Conservation (phyloP, 768 basidiomycete species). For the Dioszegia hungarica region DNA sequence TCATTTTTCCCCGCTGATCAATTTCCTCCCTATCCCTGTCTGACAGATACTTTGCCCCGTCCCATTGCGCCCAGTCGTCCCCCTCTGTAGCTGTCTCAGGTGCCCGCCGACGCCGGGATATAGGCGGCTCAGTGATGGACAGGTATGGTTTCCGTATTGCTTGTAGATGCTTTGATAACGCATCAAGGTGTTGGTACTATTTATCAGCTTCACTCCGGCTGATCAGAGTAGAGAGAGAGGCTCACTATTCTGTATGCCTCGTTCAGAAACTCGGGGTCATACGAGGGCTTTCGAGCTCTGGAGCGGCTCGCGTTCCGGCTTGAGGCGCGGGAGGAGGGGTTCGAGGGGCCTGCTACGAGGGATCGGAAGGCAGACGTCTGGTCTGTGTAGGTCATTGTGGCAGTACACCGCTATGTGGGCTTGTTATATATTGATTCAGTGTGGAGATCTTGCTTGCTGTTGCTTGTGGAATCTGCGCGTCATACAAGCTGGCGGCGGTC, state of each 20-base stretch:
- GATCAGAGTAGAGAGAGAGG: neutral
- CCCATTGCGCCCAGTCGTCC: constrained; percentile 30
- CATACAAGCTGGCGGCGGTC: too few relatives aligned
- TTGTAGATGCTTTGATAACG: constrained; percentile 55
- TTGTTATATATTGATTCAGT: too few relatives aligned
- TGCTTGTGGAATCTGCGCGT: too few relatives aligned
- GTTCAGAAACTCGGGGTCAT: constrained; percentile 35
- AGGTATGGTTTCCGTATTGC: constrained; percentile 82
- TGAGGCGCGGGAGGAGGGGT: neutral
- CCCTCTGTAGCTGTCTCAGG: constrained; percentile 15
- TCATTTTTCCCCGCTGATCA: constrained; percentile 82
- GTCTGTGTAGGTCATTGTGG: neutral
- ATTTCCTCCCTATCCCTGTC: constrained; percentile 95
- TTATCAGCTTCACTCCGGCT: neutral
- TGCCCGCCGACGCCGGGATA: constrained; percentile 8
- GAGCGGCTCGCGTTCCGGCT: neutral
- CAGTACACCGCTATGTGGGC: too few relatives aligned
- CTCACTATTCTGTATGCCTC: constrained; percentile 48
- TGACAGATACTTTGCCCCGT: constrained; percentile 54
- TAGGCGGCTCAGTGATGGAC: constrained; percentile 55
- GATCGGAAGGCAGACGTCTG: constrained; percentile 1
- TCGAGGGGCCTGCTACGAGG: neutral
- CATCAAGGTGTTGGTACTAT: constrained; percentile 40
- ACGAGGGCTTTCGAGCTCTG: neutral
- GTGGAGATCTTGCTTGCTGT: too few relatives aligned